Evolutionary conservation across 169 alveolate species (phyloP), one percentile per base, ranked within the genome.

Genomic region (Ichthyophthirius multifiliis): DNA sequence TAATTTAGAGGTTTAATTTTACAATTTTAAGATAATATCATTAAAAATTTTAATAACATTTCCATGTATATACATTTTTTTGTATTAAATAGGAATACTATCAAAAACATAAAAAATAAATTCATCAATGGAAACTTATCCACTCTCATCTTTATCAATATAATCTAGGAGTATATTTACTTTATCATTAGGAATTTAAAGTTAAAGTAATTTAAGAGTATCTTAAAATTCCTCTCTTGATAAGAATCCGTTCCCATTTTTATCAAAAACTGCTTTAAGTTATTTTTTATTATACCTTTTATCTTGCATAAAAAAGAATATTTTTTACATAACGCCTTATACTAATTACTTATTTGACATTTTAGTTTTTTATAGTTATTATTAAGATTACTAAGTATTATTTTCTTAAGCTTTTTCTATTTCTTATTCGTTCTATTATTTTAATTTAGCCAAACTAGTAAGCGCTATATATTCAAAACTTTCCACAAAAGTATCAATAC

Each of bases 301-400:
- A 18, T 67, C 77, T 20, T 67, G 62, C 77, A 67, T 67, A 37
- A 67, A 67, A 18, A 67, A 67, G 55, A 67, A 67, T 1, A 67
- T 67, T 18, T 67, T 67, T 67, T 67, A 62, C 77, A 67, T 67
- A 3, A 67, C 46, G 7, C 62, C 48, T 39, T 67, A 39, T 2
- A 67, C 77, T 23, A 37, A 39, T 9, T 34, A 13, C 20, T 67
- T 67, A 3, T 18, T 34, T 4, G 63, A 37, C 62, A 67, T 37
- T 39, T 37, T 67, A 13, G 41, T 67, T n/a, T 34, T 67, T 39
- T 67, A n/a, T 7, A 67, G 35, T 13, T 45, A n/a, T 6, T 45
- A 5, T 6, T 45, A 16, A 9, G 13, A 9, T 41, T 41, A 7
- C n/a, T 41, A 9, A 45, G 13, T 30, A 5, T 44, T 62, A 20